These are phyloP conservation scores for Podila minutissima DNA, from an alignment of 192 early-diverging fungal species.

Conservation along the genomic window DNA sequence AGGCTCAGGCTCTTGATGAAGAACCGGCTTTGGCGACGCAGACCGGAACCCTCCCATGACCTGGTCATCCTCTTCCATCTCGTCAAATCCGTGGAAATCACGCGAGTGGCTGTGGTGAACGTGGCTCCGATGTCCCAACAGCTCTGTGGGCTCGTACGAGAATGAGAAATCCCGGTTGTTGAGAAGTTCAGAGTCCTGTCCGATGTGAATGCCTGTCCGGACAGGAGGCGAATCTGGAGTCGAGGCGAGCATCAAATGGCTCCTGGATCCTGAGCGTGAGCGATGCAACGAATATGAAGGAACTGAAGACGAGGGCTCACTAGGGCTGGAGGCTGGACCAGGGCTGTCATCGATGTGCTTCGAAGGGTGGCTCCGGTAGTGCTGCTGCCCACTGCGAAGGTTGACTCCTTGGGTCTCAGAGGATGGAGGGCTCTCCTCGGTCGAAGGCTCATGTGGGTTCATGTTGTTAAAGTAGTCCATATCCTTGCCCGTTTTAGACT, in stretches of 20 bases:
- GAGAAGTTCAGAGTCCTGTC: slow-evolving; percentile 36
- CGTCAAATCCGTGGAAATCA: slow-evolving; percentile 20
- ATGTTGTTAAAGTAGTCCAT: not conserved
- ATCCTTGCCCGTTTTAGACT: not conserved
- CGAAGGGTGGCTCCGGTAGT: slow-evolving; percentile 11
- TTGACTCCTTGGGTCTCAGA: slow-evolving; percentile 10
- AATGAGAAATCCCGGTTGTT: slow-evolving; percentile 48
- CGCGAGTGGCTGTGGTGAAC: not conserved
- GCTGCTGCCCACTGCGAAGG: slow-evolving; percentile 17
- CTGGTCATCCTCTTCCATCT: slow-evolving; percentile 27
- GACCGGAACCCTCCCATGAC: slow-evolving; percentile 13
- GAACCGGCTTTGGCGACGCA: slow-evolving; percentile 4
- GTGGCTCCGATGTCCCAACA: slow-evolving; percentile 28
- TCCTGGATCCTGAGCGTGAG: slow-evolving; percentile 28
- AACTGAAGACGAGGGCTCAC: slow-evolving; percentile 19
- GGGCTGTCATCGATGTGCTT: not conserved
- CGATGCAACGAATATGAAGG: slow-evolving; percentile 21
- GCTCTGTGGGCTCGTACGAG: slow-evolving; percentile 36
- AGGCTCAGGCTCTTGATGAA: not conserved
- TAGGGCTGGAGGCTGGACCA: slow-evolving; percentile 11
- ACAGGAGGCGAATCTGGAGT: slow-evolving; percentile 47
- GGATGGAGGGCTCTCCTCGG: not conserved
- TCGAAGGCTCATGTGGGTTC: not conserved
- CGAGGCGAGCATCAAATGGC: slow-evolving; percentile 14
- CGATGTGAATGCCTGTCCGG: slow-evolving; percentile 30